A percentile compares a stretch with the other conserved stretches of the same genome.
Evolutionary conservation across 2,329 filamentous ascomycete genomes (phyloP).

Genomic region (Nothophaeocryptopus gaeumannii): DNA sequence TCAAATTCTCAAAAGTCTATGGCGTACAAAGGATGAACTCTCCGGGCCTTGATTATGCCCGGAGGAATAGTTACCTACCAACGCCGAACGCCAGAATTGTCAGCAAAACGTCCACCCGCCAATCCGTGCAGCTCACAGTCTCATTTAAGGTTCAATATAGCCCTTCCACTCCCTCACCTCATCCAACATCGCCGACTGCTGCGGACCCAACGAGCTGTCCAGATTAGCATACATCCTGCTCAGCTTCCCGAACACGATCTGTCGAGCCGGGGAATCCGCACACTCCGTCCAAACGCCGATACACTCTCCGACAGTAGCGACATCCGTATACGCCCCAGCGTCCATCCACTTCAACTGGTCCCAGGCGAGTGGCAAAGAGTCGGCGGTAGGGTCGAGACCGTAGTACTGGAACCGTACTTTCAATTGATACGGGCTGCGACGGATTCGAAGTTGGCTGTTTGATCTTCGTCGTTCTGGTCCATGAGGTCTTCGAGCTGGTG

Average conservation of each 20-base stretch:
- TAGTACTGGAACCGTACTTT: conserved; percentile 1
- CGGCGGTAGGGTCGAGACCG: conserved; percentile 2
- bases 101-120: no score
- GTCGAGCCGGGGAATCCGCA: background rate
- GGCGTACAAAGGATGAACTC: no score
- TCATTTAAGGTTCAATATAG: no score
- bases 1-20: no score
- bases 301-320: background rate
- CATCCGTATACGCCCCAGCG: background rate
- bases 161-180: no score
- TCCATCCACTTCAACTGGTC: background rate
- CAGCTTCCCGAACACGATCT: background rate
- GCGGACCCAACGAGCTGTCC: background rate
- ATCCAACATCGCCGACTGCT: no score
- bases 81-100: no score
- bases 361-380: background rate
- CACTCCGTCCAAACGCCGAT: background rate
- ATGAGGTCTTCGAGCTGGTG: background rate
- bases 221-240: background rate
- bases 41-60: no score
- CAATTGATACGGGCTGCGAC: background rate
- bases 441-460: background rate
- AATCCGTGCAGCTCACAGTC: no score
- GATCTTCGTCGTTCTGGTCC: conserved; percentile 1
- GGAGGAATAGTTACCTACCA: no score